Base-by-base conservation (phyloP, 139 green algal genomes). In the Haematococcus lacustris region DNA sequence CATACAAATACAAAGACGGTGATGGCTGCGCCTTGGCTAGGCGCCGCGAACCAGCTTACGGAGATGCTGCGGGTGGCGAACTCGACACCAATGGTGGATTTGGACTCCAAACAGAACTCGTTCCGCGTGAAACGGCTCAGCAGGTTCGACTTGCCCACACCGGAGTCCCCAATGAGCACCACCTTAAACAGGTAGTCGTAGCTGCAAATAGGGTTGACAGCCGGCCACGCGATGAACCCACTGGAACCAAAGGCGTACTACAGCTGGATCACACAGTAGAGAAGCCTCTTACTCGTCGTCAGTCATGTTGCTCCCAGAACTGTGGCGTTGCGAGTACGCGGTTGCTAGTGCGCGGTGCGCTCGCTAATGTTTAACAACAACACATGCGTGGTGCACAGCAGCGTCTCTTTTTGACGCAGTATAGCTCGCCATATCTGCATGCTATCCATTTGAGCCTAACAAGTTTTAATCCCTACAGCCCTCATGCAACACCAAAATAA, bases 101-200 rank as follows among this genome's bases (percentile, higher is more conserved):
- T 99, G 67, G 88, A 96, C 83, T 99, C 95, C 35, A 99, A 75
- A 77, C 85, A 96, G 77, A 99, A 99, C 88, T 99, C 96, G 80
- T 99, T 98, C 34, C 95, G 86, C 1, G 95, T 99, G 82, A 99
- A 99, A 21, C 94, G 83, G 60, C 86, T 95, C 13, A 99, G 90
- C 74, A 99, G 75, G 81, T 99, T 98, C 59, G 91, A 97, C 82
- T 99, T 99, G 50, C 96, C 96, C 1, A 99, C 96, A 5, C 94
- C 96, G 6, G 89, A 96, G 82, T 99, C 96, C 25, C 96, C 96
- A 75, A 99, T 99, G 38, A 99, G 79, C 47, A 99, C 96, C 25
- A 98, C 91, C 80, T 99, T 99, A 85, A 99, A 99, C 7, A 99
- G 86, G 80, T 97, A 99, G 81, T 99, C 95, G 64, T 98, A 99